Base-by-base conservation (phyloP, 208 protist genomes). In the Crithidia sp. region DNA sequence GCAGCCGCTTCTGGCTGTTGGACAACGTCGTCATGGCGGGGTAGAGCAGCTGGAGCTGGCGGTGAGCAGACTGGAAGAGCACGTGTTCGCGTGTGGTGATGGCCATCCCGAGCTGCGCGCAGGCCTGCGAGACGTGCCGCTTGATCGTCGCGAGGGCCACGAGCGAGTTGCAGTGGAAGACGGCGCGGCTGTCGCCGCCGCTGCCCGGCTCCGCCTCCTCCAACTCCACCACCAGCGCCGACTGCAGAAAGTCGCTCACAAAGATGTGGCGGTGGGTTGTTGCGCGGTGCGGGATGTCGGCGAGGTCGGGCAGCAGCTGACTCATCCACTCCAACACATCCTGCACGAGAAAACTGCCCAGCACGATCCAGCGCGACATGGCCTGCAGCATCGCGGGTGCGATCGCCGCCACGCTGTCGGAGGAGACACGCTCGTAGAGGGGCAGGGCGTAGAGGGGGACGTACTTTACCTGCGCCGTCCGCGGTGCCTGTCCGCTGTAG, bases 401-500 rank as follows among this genome's bases (percentile, higher is more conserved):
- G 43, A 76, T 36, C 3, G 70, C 52, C 79, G 82, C 47, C 36
- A 78, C 49, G 56, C 64, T 60, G 47, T 79, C 61, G 12, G 74
- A 50, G 40, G 79, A 77, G n/a, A 94, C 78, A n/a, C 89, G 87
- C 60, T 70, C 71, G 77, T 93, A 89, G 28, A 96, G 72, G 28
- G 86, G 86, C 28, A 96, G 70, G 5, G 89, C 85, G 60, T 74
- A 76, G 28, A 96, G 73, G 39, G 66, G 74, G 17, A 92, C 58
- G 47, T 67, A 79, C 64, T 90, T 86, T 57, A 89, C 49, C 71
- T 95, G 92, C 64, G 92, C 89, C 13, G 92, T 93, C 41, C 89
- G 89, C 10, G 92, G 89, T 28, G 77, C 63, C 43, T 84, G 77
- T 44, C 75, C 55, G 28, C 78, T 77, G 74, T 89, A 85, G 39